phyloP scores from a whole-genome alignment of 1,284 basidiomycete genomes.

The Cryptococcus sp. region DNA sequence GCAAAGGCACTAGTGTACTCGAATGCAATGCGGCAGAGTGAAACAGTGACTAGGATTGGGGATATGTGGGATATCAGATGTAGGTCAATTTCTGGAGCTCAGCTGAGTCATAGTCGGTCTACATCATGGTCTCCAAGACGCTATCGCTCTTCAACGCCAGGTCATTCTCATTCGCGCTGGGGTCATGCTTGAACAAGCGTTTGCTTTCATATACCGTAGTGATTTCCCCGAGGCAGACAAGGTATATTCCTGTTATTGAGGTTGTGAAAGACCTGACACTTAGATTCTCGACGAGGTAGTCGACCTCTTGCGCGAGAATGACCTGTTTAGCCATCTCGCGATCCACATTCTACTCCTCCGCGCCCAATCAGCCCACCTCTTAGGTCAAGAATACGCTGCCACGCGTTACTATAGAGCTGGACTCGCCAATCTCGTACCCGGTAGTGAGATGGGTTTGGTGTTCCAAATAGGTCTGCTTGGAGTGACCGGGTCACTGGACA shows the following conservation, averaged over 20 bases:
- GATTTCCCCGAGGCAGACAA: conserved; percentile 17
- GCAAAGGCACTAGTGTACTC: conserved; percentile 27
- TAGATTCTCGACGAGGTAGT: conserved; percentile 9
- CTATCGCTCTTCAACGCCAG: conserved; percentile 8
- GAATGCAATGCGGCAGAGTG: conserved; percentile 20
- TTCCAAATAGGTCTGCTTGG: conserved; percentile 29
- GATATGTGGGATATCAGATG: conserved; percentile 44
- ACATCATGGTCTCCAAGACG: conserved; percentile 21
- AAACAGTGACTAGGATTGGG: conserved; percentile 16
- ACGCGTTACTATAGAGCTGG: conserved; percentile 31
- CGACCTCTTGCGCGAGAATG: not conserved
- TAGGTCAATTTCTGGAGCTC: conserved; percentile 11
- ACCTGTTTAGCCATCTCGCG: conserved; percentile 17
- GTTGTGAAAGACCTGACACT: conserved; percentile 13
- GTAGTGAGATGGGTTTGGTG: conserved; percentile 34
- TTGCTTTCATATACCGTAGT: conserved; percentile 29
- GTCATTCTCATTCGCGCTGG: conserved; percentile 28
- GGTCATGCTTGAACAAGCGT: conserved; percentile 36
- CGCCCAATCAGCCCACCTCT: conserved; percentile 32
- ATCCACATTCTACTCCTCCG: conserved; percentile 35
- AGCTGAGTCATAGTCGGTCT: conserved; percentile 19
- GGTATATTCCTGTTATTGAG: conserved; percentile 15
- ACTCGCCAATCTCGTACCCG: conserved; percentile 15
- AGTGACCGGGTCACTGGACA: conserved; percentile 14
- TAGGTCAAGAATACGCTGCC: conserved; percentile 23